phyloP scores from a whole-genome alignment of 257 asterid genomes.

The Solanum pinnatisectum region DNA sequence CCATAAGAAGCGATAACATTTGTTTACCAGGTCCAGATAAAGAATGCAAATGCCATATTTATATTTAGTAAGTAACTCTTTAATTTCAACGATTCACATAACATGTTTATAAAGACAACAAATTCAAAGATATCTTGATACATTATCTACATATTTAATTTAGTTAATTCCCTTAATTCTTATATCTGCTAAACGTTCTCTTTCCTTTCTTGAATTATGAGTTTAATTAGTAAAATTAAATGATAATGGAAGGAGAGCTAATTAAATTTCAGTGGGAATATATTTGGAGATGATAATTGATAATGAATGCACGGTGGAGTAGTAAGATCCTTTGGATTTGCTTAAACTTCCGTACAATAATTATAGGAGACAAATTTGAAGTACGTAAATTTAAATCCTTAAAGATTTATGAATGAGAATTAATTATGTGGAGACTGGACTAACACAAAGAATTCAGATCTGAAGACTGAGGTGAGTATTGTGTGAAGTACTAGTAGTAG shows the following conservation, averaged over 20 bases:
- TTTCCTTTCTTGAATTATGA: not conserved
- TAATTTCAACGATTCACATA: not conserved
- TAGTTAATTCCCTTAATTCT: not conserved
- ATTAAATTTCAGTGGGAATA: not conserved
- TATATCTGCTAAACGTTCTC: not conserved
- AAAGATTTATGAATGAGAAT: not conserved
- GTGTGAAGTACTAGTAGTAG: not conserved
- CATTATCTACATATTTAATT: not conserved
- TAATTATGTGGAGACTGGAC: not conserved
- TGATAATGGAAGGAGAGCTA: not conserved
- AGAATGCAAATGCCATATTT: too few relatives aligned
- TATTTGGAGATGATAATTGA: not conserved
- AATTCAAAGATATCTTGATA: not conserved
- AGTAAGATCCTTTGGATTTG: not conserved
- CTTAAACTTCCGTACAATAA: not conserved
- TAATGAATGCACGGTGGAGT: not conserved
- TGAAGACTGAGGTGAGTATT: not conserved
- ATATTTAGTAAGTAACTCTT: not conserved
- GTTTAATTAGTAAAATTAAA: not conserved
- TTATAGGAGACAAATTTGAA: not conserved
- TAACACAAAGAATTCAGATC: not conserved
- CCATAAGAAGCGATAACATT: too few relatives aligned
- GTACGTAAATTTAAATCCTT: not conserved
- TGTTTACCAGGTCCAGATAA: not conserved
- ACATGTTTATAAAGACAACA: not conserved